Base-by-base conservation (phyloP, 1,139 yeast species). In the Diutina pseudorugosa region DNA sequence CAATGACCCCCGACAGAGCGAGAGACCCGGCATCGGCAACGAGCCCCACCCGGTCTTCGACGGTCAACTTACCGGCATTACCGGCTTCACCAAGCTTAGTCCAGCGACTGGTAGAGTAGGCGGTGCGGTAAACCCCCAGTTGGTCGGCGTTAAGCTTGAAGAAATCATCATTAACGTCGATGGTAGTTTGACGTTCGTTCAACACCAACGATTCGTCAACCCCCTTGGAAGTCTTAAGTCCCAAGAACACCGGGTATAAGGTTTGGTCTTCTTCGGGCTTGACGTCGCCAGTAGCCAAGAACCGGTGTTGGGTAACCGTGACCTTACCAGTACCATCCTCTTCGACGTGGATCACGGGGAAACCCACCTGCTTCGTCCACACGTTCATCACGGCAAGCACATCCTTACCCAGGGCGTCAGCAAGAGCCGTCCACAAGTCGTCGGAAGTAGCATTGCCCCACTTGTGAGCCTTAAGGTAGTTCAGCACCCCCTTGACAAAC, bases 331-430 rank as follows among this genome's bases (percentile, higher is more conserved):
- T 63, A 19, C 67, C 65, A 27, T 65, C 68, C 41, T 65, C 71
- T 43, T 69, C 67, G 33, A 86, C 93, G 52, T 80, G 72, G 51
- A 89, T 71, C 18, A 88, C 76, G n/a, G 96, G 96, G 71, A 76
- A 88, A 5, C 96, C 96, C 56, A 86, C 82, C 64, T 82, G 80
- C 58, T 81, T 78, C 54, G 93, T 87, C 96, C 96, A 89, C 52
- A 79, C 73, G 58, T 81, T 78, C 95, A 89, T 88, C 59, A 84
- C 81, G 55, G 71, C 65, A 57, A 76, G 76, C 53, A 89, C 85
- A 55, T 89, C 88, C 63, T 83, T 78, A 47, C 91, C 91, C 30
- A 88, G 78, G 23, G 81, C 91, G 53, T 81, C 83, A 43, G 84
- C 71, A 53, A 88, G 72, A 18, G 94, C 83, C 53, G 72, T 74